Percentiles rank a stretch among this genome's conserved stretches.
Conservation (phyloP, 2,329 filamentous ascomycete genomes). For the Zymoseptoria brevis region DNA sequence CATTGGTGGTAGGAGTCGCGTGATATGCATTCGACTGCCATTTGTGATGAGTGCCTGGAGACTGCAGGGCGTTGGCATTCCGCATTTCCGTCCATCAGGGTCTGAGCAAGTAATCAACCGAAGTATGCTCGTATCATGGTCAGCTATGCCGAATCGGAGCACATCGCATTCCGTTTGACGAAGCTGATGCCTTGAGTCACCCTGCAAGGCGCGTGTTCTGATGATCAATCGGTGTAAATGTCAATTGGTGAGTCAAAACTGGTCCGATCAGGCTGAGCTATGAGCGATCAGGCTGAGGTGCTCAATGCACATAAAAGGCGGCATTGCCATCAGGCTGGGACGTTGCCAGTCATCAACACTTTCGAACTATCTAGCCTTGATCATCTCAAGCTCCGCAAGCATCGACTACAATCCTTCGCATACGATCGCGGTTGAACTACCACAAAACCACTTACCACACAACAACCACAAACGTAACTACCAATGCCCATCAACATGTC, state of each 20-base stretch:
- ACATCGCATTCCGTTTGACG: background rate
- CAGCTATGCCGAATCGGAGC: background rate
- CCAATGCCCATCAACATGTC: background rate
- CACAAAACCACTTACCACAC: background rate
- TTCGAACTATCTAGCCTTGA: no score
- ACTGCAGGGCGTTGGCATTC: background rate
- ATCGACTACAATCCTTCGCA: no score
- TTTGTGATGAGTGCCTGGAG: background rate
- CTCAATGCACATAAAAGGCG: background rate
- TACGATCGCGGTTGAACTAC: no score
- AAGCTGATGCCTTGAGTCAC: background rate
- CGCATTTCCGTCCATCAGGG: no score
- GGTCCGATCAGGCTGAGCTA: background rate
- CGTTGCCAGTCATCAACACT: background rate
- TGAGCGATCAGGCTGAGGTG: background rate
- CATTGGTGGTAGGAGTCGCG: background rate
- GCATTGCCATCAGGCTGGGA: background rate
- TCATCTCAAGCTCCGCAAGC: no score
- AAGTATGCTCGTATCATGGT: background rate
- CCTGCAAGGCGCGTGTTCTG: background rate
- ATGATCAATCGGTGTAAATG: background rate
- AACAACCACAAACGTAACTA: background rate
- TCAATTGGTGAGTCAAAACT: background rate
- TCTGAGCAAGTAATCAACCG: background rate
- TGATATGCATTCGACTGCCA: background rate